Conservation (phyloP, 2,329 filamentous ascomycete species). For the Aspergillus caelatus region DNA sequence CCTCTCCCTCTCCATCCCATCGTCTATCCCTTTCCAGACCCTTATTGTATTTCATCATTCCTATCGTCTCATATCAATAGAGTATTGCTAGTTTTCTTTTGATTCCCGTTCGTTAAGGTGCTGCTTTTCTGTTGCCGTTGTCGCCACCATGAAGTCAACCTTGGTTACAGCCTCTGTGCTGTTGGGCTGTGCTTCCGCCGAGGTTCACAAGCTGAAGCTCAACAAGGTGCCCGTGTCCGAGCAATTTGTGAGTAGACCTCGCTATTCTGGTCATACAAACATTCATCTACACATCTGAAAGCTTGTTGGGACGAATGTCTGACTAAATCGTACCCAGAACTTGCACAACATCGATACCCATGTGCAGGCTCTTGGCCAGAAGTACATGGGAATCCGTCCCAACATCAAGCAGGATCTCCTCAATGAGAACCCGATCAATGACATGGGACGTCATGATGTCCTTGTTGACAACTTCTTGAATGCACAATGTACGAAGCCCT, state of each 20-base stretch:
- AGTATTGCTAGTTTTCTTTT: conserved; percentile 9
- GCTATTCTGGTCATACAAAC: no score
- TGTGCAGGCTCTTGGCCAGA: conserved; percentile 82
- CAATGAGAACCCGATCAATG: conserved; percentile 69
- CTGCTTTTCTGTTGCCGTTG: conserved; percentile 8
- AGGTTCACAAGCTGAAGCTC: conserved; percentile 93
- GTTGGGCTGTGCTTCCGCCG: conserved; percentile 80
- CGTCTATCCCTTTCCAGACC: conserved; percentile 28
- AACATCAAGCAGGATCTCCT: conserved; percentile 75
- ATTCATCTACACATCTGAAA: not conserved
- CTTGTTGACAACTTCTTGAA: conserved; percentile 98
- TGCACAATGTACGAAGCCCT: conserved; percentile 79
- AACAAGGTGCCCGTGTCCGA: conserved; percentile 93
- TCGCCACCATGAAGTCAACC: conserved; percentile 75
- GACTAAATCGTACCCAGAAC: conserved; percentile 55
- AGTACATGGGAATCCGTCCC: conserved; percentile 87
- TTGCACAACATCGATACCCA: conserved; percentile 79
- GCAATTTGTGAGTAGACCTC: conserved; percentile 72
- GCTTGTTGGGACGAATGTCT: conserved; percentile 6
- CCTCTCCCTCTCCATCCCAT: conserved; percentile 30
- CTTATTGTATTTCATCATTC: conserved; percentile 25
- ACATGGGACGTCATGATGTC: conserved; percentile 73
- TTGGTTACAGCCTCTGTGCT: conserved; percentile 77
- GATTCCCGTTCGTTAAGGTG: not conserved
- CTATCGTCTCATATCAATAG: conserved; percentile 26